Conservation (phyloP, 2,329 filamentous ascomycete species). For the Biscogniauxia sp. region DNA sequence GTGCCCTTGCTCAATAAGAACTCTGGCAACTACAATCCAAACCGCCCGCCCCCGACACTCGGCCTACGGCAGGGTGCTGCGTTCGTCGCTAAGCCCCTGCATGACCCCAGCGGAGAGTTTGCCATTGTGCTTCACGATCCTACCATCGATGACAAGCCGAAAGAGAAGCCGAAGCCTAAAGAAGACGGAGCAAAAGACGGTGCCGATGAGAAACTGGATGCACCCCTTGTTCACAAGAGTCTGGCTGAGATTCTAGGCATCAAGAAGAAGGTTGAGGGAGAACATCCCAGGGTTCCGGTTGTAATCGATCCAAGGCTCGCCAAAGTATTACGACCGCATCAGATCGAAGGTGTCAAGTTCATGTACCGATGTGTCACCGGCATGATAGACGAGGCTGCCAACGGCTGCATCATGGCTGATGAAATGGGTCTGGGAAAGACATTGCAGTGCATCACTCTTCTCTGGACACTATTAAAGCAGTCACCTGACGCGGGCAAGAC, state of each 20-base stretch:
- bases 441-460: conserved; percentile 89
- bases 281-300: conserved; percentile 87
- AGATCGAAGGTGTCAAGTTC: conserved; percentile 97
- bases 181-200: conserved; percentile 40
- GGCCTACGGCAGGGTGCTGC: conserved; percentile 81
- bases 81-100: conserved; percentile 84
- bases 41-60: conserved; percentile 79
- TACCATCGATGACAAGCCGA: conserved; percentile 81
- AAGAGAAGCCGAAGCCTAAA: conserved; percentile 47
- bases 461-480: conserved; percentile 97
- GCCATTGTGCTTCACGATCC: conserved; percentile 95
- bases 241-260: conserved; percentile 92
- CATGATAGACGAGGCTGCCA: conserved; percentile 89
- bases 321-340: conserved; percentile 91
- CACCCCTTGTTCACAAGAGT: conserved; percentile 87
- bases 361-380: conserved; percentile 93
- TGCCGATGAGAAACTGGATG: conserved; percentile 60
- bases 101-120: conserved; percentile 94
- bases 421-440: conserved; percentile 99
- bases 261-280: conserved; percentile 80
- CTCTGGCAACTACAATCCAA: conserved; percentile 67
- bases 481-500: conserved; percentile 91
- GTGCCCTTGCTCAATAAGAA: conserved; percentile 86
- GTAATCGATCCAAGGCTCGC: conserved; percentile 89
- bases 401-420: conserved; percentile 99